Evolutionary conservation across 495 filamentous ascomycete genomes (phyloP), one percentile per base, ranked within the genome.

Genomic region (Aspergillus haitiensis): DNA sequence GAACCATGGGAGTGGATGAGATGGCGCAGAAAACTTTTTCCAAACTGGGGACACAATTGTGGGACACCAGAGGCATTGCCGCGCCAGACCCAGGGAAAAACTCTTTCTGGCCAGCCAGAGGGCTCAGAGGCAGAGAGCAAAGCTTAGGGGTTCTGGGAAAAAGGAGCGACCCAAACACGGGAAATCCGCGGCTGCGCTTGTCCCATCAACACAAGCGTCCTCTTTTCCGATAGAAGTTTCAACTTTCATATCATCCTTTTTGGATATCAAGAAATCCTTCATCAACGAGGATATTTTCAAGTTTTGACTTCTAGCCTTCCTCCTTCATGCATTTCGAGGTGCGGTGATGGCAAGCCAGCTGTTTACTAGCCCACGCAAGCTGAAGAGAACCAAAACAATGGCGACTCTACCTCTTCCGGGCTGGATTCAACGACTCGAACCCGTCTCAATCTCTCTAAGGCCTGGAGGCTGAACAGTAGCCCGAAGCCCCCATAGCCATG

Each of bases 1-100:
- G 71, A 76, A 77, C 74, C 77, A 76, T 78, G 75, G 75, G 72
- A 77, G 68, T 63, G 72, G 66, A 75, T 39, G 61, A 65, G 71
- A 73, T 72, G 71, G 73, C 66, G 69, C 62, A 54, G 60, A 68
- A 67, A 63, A 61, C 56, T 60, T 65, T 18, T 70, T 67, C 63
- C 39, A 56, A 64, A 57, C 55, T 45, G 58, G 62, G 58, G 55
- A 48, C 47, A 49, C 55, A 34, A 12, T 18, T 32, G 60, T 61
- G 64, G 65, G 61, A 65, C 68, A 62, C 33, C 44, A 51, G 55
- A 60, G 58, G 63, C 59, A 61, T 48, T 56, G 55, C 62, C 59
- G 62, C 49, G 36, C 61, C 50, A 64, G 59, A 55, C 55, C 62
- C 57, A 61, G 47, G 12, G 50, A 55, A 65, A 55, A 62, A 37